phyloP scores from a whole-genome alignment of 1,139 yeast species.

The Pneumocystis carinii region DNA sequence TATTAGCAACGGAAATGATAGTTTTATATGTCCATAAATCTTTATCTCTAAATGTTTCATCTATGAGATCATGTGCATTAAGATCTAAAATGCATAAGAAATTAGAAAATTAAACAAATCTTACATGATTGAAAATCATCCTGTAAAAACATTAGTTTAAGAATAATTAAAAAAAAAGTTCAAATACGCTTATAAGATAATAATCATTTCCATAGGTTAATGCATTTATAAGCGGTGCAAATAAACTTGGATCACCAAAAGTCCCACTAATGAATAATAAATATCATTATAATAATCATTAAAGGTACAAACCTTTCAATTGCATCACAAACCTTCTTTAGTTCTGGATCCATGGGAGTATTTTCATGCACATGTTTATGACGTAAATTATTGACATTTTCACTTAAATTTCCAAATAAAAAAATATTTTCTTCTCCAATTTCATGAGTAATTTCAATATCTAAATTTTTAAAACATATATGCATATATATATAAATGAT shows the following conservation, averaged over 20 bases:
- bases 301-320: conserved; percentile 29
- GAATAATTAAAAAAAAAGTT: background rate
- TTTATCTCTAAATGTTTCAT: conserved; percentile 51
- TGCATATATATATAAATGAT: background rate
- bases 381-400: conserved; percentile 74
- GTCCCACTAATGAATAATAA: conserved; percentile 29
- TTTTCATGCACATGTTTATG: conserved; percentile 49
- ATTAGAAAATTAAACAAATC: background rate
- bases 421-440: conserved; percentile 86
- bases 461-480: background rate
- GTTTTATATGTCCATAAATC: conserved; percentile 63
- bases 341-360: conserved; percentile 33
- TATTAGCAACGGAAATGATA: conserved; percentile 70
- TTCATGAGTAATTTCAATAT: conserved; percentile 68
- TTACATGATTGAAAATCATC: conserved; percentile 68
- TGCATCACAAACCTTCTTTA: conserved; percentile 48
- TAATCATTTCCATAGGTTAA: conserved; percentile 52
- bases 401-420: conserved; percentile 80
- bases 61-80: conserved; percentile 65
- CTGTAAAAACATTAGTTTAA: background rate
- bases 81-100: conserved; percentile 26
- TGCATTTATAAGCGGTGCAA: conserved; percentile 50
- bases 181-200: conserved; percentile 46
- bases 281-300: background rate
- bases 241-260: conserved; percentile 62